These are phyloP conservation scores for Leccinum rimulosum DNA, from an alignment of 768 basidiomycete genomes.

Conservation along the genomic window DNA sequence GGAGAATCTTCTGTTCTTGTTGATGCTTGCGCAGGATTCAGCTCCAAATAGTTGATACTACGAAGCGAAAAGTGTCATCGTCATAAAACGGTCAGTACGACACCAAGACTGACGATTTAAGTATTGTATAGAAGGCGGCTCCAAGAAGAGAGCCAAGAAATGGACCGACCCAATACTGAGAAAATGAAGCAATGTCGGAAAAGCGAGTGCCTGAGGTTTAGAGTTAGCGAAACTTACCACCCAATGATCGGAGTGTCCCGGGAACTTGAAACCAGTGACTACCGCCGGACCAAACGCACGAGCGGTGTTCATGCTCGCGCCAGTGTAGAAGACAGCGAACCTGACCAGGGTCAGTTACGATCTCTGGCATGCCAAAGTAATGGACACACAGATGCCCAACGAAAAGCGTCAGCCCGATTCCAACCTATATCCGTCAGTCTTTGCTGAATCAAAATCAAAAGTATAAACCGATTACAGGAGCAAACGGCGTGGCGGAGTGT, in stretches of 20 bases:
- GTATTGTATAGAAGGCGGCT: slow-evolving; percentile 51
- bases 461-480: slow-evolving; percentile 45
- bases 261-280: slow-evolving; percentile 49
- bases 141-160: slow-evolving; percentile 63
- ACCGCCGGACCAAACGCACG: slow-evolving; percentile 70
- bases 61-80: slow-evolving; percentile 2
- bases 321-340: slow-evolving; percentile 60
- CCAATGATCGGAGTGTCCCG: slow-evolving; percentile 50
- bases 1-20: slow-evolving; percentile 30
- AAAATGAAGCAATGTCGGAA: slow-evolving; percentile 6
- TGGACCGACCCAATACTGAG: slow-evolving; percentile 70
- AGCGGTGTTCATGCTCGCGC: slow-evolving; percentile 67
- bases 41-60: slow-evolving; percentile 28
- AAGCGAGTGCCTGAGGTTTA: not conserved
- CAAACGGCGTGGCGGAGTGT: slow-evolving; percentile 62
- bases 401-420: slow-evolving; percentile 66
- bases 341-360: slow-evolving; percentile 28
- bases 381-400: slow-evolving; percentile 53
- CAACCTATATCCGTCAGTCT: slow-evolving; percentile 40
- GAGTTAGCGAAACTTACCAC: slow-evolving; percentile 42
- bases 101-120: slow-evolving; percentile 45
- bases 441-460: not conserved
- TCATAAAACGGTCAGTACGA: not conserved
- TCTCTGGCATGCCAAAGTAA: not conserved
- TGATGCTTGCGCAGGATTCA: slow-evolving; percentile 32